phyloP scores from a whole-genome alignment of 495 filamentous ascomycete genomes.

The Xylaria castorea region DNA sequence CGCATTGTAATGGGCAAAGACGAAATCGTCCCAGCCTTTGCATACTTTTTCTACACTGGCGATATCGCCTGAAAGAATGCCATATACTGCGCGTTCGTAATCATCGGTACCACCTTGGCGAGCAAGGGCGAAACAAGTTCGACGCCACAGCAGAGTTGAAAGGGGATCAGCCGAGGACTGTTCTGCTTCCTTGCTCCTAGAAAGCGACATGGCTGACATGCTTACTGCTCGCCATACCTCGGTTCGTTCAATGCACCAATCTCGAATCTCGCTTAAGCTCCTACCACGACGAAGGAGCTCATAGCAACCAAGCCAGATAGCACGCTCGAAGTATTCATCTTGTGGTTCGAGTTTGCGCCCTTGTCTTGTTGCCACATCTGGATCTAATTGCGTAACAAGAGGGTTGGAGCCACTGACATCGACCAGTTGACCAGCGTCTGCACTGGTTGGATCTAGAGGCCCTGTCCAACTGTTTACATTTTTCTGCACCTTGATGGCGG shows the following conservation, averaged over 20 bases:
- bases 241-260: constrained; percentile 79
- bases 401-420: constrained; percentile 64
- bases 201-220: constrained; percentile 63
- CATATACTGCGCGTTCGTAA: constrained; percentile 90
- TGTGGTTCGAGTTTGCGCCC: constrained; percentile 72
- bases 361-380: constrained; percentile 85
- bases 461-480: constrained; percentile 70
- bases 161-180: constrained; percentile 49
- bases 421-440: constrained; percentile 61
- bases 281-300: constrained; percentile 85
- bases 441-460: constrained; percentile 64
- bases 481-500: constrained; percentile 88
- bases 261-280: constrained; percentile 71
- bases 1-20: constrained; percentile 90
- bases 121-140: constrained; percentile 80
- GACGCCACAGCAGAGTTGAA: constrained; percentile 73
- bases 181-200: constrained; percentile 48
- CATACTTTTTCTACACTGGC: constrained; percentile 77
- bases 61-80: constrained; percentile 82
- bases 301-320: constrained; percentile 87
- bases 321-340: constrained; percentile 84
- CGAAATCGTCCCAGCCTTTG: constrained; percentile 82
- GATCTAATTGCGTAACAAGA: constrained; percentile 90
- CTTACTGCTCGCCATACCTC: constrained; percentile 85
- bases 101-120: constrained; percentile 69